A percentile compares a stretch with the other conserved stretches of the same genome.
phyloP scores from a whole-genome alignment of 2,329 filamentous ascomycete genomes.

The Sordariomycetes sp. region DNA sequence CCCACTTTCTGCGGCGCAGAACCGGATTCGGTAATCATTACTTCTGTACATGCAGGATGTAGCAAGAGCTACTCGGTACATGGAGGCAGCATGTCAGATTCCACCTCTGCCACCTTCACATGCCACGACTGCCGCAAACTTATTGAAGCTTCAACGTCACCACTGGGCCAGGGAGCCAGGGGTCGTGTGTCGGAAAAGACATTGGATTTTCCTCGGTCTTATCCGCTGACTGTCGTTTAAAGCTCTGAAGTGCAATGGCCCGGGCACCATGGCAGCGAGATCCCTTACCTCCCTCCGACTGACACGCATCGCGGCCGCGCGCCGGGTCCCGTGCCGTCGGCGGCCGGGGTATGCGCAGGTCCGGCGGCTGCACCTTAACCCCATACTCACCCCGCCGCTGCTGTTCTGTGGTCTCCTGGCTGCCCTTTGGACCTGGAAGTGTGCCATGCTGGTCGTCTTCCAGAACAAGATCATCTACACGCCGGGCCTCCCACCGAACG shows the following conservation, averaged over 20 bases:
- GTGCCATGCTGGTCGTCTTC: constrained; percentile 63
- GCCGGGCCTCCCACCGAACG: constrained; percentile 62
- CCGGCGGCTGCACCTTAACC: background rate
- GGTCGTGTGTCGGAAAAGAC: background rate
- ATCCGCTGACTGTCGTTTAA: background rate
- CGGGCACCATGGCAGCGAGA: background rate
- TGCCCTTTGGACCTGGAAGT: constrained; percentile 56
- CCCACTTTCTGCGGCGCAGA: background rate
- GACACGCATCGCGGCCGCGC: background rate
- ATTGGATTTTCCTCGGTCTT: background rate
- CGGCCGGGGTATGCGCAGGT: background rate
- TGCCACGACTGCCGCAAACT: background rate
- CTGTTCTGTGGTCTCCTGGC: constrained; percentile 57
- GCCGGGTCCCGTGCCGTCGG: background rate
- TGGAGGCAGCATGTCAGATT: background rate
- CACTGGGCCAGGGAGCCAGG: background rate
- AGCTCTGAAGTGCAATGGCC: background rate
- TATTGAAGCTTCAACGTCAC: no score
- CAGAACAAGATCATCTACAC: constrained; percentile 80
- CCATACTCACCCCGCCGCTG: constrained; percentile 50
- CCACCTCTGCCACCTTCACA: background rate
- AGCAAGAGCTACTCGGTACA: no score
- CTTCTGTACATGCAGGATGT: background rate
- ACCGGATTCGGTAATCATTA: background rate
- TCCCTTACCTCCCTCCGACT: background rate